Evolutionary conservation across 345 rosid species (phyloP).

Genomic region (Citrus inodora): DNA sequence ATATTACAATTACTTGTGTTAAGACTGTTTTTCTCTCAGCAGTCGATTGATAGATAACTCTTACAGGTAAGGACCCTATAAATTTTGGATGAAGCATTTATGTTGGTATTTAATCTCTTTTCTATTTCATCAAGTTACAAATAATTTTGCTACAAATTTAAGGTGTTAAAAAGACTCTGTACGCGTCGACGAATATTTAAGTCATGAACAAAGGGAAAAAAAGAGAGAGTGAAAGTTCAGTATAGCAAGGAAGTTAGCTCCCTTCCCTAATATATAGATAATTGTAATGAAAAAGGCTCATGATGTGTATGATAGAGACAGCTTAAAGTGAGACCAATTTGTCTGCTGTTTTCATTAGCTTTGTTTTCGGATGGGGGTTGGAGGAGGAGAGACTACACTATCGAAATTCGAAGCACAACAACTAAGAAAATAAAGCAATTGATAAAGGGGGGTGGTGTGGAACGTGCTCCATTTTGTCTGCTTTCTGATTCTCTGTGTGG

Average conservation of each 20-base stretch:
- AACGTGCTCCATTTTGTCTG: not conserved
- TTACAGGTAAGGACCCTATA: not conserved
- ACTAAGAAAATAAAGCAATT: not conserved
- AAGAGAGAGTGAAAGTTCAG: not conserved
- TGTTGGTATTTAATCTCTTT: too few species aligned
- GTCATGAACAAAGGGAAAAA: not conserved
- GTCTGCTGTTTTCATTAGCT: not conserved
- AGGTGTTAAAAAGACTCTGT: not conserved
- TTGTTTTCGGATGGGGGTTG: not conserved
- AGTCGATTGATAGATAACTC: not conserved
- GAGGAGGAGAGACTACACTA: not conserved
- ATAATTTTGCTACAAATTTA: not conserved
- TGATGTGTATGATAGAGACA: conserved; percentile 1
- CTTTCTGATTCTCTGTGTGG: not conserved
- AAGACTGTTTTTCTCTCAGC: not conserved
- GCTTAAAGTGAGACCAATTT: not conserved
- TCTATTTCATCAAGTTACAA: not conserved
- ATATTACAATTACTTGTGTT: not conserved
- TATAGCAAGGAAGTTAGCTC: not conserved
- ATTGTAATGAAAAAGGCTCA: not conserved
- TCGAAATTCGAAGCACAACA: not conserved
- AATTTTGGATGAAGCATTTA: not conserved
- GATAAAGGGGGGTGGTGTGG: not conserved
- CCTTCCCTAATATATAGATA: not conserved
- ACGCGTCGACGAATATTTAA: not conserved